A percentile compares a stretch with the other conserved stretches of the same genome.
Evolutionary conservation across 768 basidiomycete genomes (phyloP).

Genomic region (Podaxis mareebaensis): DNA sequence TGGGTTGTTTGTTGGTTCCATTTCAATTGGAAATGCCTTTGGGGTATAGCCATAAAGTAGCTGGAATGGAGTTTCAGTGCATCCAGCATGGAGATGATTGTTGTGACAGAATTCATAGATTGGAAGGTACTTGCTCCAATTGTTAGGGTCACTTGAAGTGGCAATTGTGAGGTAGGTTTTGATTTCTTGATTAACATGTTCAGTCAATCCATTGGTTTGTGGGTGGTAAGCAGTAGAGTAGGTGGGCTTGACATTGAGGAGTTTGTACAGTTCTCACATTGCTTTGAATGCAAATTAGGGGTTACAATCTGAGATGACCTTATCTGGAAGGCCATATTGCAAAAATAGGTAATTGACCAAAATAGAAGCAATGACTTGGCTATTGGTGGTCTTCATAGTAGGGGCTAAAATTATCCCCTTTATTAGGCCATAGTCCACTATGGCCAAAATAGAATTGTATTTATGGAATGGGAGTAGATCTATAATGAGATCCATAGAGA

Average conservation of each 20-base stretch:
- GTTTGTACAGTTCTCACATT: too few relatives aligned
- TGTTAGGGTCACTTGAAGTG: constrained; percentile 19
- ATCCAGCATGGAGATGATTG: constrained; percentile 17
- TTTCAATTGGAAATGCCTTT: neutral
- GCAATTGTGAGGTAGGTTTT: constrained; percentile 22
- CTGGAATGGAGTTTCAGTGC: constrained; percentile 22
- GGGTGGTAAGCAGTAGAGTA: constrained; percentile 39
- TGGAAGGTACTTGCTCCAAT: constrained; percentile 18
- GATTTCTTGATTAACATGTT: constrained; percentile 25
- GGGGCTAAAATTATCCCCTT: too few relatives aligned
- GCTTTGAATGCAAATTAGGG: too few relatives aligned
- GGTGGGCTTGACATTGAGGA: constrained; percentile 21
- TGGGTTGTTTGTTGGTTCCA: neutral
- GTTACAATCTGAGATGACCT: too few relatives aligned
- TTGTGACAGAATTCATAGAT: constrained; percentile 23
- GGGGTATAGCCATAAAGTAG: constrained; percentile 19
- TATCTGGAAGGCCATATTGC: too few relatives aligned
- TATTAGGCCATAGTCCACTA: too few relatives aligned
- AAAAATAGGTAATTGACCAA: too few relatives aligned
- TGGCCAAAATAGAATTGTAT: too few relatives aligned
- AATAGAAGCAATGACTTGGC: too few relatives aligned
- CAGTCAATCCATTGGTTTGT: constrained; percentile 25
- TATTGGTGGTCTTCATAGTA: too few relatives aligned
- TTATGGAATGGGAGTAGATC: too few relatives aligned
- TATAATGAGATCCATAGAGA: too few relatives aligned